Evolutionary conservation across 2,329 filamentous ascomycete species (phyloP).

Genomic region (Curvularia spicifera): DNA sequence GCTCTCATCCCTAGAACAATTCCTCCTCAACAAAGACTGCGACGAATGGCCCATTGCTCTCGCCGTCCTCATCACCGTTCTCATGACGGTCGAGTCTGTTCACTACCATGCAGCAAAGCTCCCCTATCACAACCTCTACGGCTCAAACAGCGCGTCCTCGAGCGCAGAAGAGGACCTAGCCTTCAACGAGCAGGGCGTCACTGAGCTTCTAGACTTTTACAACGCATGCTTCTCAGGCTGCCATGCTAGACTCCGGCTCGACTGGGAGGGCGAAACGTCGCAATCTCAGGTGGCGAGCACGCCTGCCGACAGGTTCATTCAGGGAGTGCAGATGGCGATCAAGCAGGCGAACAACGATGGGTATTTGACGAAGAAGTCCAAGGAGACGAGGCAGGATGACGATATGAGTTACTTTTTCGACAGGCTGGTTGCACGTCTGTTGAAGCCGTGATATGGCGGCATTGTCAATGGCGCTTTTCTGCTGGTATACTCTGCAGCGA

Average conservation of each 20-base stretch:
- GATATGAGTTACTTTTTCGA: constrained; percentile 51
- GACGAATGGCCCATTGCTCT: constrained; percentile 44
- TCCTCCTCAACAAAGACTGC: constrained; percentile 39
- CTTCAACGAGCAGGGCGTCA: constrained; percentile 37
- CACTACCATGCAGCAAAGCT: constrained; percentile 49
- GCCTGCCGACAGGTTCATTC: constrained; percentile 38
- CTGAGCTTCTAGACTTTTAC: constrained; percentile 43
- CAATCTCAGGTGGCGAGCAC: background rate
- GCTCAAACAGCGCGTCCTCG: background rate
- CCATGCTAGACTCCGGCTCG: constrained; percentile 38
- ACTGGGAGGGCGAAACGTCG: constrained; percentile 38
- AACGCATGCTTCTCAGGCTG: constrained; percentile 43
- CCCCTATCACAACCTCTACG: constrained; percentile 40
- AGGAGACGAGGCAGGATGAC: constrained; percentile 26
- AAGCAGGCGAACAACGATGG: constrained; percentile 22
- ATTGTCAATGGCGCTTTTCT: background rate
- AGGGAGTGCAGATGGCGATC: constrained; percentile 36
- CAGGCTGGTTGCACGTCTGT: constrained; percentile 43
- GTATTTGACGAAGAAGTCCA: constrained; percentile 35
- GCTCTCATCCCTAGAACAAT: constrained; percentile 40
- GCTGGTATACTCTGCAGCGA: background rate
- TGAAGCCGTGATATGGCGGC: constrained; percentile 17
- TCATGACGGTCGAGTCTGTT: constrained; percentile 50
- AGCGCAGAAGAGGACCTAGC: constrained; percentile 15
- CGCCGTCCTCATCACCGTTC: constrained; percentile 40